Conservation (phyloP, 2,329 filamentous ascomycete species). For the Ophiostoma quercus region DNA sequence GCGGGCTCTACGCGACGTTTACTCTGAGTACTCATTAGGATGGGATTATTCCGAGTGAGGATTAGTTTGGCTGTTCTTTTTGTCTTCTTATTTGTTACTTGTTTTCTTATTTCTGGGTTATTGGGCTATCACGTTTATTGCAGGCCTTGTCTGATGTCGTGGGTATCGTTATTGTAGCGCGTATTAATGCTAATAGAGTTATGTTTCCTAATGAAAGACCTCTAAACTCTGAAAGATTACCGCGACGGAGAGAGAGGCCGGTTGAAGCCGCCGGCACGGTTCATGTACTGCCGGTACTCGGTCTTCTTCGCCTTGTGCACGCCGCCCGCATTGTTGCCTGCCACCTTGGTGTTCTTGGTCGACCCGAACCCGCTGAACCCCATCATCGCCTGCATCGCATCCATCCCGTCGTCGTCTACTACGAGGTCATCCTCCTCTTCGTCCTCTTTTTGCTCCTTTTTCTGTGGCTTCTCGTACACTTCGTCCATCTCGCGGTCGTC, state of each 20-base stretch:
- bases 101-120: not conserved
- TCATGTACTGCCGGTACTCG: constrained; percentile 97
- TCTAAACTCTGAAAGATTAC: constrained; percentile 27
- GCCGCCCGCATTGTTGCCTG: constrained; percentile 76
- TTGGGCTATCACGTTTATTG: too few relatives aligned
- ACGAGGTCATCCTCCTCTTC: constrained; percentile 43
- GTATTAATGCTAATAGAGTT: not conserved
- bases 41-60: not conserved
- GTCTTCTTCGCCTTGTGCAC: constrained; percentile 91
- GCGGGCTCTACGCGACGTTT: constrained; percentile 24
- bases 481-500: constrained; percentile 6
- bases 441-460: not conserved
- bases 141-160: not conserved
- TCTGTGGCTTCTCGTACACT: not conserved
- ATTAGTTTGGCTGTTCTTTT: not conserved
- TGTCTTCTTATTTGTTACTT: not conserved
- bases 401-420: constrained; percentile 62
- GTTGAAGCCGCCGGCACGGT: constrained; percentile 76
- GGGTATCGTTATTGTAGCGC: not conserved
- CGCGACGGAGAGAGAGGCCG: constrained; percentile 61
- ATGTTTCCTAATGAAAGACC: not conserved
- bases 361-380: constrained; percentile 81
- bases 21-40: not conserved
- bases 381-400: constrained; percentile 78
- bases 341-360: constrained; percentile 84